A percentile compares a stretch with the other conserved stretches of the same genome.
phyloP scores from a whole-genome alignment of 768 basidiomycete species.

The Tricholomella constricta region DNA sequence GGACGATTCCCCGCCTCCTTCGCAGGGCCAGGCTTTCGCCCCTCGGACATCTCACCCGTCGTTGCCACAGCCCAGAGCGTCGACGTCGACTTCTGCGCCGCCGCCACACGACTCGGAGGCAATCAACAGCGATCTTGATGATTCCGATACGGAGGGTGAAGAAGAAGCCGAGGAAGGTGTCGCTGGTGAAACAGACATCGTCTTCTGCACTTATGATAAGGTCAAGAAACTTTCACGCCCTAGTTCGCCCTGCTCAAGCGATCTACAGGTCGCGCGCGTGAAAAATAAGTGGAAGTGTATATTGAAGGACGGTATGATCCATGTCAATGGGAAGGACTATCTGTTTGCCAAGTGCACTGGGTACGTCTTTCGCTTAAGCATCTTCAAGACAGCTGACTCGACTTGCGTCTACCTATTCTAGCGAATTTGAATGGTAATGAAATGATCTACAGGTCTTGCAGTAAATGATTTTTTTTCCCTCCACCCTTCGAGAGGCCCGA shows the following conservation, averaged over 20 bases:
- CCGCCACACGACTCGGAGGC: constrained; percentile 67
- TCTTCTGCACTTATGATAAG: constrained; percentile 99
- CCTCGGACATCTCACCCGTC: constrained; percentile 76
- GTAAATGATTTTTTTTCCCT: constrained; percentile 4
- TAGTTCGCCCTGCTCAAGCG: not conserved
- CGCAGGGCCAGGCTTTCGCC: constrained; percentile 58
- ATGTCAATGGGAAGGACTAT: constrained; percentile 96
- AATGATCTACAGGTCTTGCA: constrained; percentile 1
- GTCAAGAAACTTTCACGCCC: constrained; percentile 39
- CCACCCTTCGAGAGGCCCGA: not conserved
- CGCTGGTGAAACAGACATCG: constrained; percentile 82
- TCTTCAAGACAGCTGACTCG: not conserved
- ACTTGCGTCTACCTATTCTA: constrained; percentile 16
- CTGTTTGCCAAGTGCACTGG: constrained; percentile 96
- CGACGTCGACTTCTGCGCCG: constrained; percentile 34
- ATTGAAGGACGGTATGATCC: constrained; percentile 96
- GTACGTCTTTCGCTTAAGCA: constrained; percentile 54
- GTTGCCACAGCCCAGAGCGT: constrained; percentile 59
- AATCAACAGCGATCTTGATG: constrained; percentile 96
- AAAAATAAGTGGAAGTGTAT: constrained; percentile 99
- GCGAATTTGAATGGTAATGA: constrained; percentile 45
- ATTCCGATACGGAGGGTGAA: constrained; percentile 86
- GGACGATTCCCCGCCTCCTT: constrained; percentile 68
- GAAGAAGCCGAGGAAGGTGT: constrained; percentile 81
- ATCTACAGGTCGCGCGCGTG: constrained; percentile 86